phyloP scores from a whole-genome alignment of 768 basidiomycete genomes.

The Russula sp. region DNA sequence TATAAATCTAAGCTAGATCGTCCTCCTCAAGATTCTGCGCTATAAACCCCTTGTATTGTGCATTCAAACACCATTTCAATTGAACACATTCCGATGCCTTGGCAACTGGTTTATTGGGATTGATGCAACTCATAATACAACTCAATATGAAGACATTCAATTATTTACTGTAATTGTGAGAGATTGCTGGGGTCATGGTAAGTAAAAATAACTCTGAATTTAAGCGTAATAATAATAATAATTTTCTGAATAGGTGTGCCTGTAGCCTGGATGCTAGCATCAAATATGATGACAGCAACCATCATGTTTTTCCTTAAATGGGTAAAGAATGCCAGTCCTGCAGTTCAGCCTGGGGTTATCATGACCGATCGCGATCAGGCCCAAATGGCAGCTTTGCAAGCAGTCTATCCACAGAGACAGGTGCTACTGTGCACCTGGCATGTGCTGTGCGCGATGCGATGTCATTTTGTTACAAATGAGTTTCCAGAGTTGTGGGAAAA shows the following conservation, averaged over 20 bases:
- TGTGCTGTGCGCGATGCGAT: no score
- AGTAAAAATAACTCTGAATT: no score
- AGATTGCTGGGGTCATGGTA: not conserved
- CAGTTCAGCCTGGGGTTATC: not conserved
- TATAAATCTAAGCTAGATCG: not conserved
- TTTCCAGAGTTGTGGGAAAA: no score
- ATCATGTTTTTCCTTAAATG: not conserved
- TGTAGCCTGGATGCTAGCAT: not conserved
- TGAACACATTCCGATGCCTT: not conserved
- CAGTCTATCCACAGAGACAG: not conserved
- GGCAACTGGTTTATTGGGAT: not conserved
- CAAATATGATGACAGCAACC: not conserved
- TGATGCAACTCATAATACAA: no score
- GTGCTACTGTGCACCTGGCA: not conserved
- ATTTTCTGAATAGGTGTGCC: no score
- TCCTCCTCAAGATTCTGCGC: not conserved
- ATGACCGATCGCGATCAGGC: not conserved
- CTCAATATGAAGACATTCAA: no score
- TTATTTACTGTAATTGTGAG: no score
- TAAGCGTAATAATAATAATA: no score
- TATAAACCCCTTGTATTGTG: not conserved
- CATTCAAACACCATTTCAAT: not conserved
- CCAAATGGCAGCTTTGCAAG: not conserved
- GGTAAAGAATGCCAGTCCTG: not conserved
- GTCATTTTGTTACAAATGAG: no score